Base-by-base conservation (phyloP, 2,329 filamentous ascomycete genomes). In the Penicillium sp. region DNA sequence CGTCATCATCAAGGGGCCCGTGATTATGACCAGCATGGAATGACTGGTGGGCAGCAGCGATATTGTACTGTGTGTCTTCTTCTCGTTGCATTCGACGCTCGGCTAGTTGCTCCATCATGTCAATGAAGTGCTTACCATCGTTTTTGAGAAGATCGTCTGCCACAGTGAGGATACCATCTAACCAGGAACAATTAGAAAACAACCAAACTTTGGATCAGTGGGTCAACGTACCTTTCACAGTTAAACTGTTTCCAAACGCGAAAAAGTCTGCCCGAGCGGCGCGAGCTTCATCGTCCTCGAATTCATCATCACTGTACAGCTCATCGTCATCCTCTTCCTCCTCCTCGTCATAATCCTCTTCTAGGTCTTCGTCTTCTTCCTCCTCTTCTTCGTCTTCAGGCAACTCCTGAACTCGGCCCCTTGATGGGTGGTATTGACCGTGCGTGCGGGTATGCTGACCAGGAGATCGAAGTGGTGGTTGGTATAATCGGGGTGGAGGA, bases 61-160 rank as follows among this genome's bases (percentile, higher is more conserved):
- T 81, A 69, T 86, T 81, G 67, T 85, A 85, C 64, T 87, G 86
- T 49, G 90, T 90, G 71, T 97, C 92, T 77, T 94, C 92, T 79
- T 97, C 93, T 65, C 94, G 88, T 70, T 92, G 90, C 93, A 99
- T 97, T 67, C 94, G 86, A 67, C 93, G 90, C 78, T 99, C 94
- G 35, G 94, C 94, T 67, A 99, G 84, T 78, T 97, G 93, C 75
- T 99, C 94, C 94, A 99, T 99, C 94, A 99, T 99, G 74, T 99
- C 94, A 76, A 99, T 99, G 79, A 99, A 99, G 71, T 96, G 96
- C 76, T 96, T 96, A 69, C 94, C 94, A 75, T 99, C 94, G 76
- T 99, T 99, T 76, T 97, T 97, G 61, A 99, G 84, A 63, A 99
- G 82, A 77, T 99, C 94, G 80, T 99, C 94, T 74, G 94, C 94